Evolutionary conservation across 306 rosid species (phyloP).

Genomic region (Adenanthera pavonina): DNA sequence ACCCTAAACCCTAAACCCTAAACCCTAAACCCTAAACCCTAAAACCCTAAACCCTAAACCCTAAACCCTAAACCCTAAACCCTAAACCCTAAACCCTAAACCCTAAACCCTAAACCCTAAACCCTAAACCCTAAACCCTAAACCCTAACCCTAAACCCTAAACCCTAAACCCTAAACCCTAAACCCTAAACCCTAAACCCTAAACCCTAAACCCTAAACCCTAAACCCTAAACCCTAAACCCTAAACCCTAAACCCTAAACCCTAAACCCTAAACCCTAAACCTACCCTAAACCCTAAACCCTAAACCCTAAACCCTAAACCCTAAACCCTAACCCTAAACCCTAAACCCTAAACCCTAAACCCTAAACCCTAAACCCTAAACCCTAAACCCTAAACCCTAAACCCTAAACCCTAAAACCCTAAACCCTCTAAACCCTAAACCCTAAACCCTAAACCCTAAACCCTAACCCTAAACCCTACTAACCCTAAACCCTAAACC

Average conservation of each 20-base stretch:
- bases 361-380: neutral
- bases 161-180: neutral
- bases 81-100: constrained; percentile 23
- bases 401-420: neutral
- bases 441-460: neutral
- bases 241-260: neutral
- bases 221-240: constrained; percentile 4
- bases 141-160: neutral
- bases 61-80: constrained; percentile 18
- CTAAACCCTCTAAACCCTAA: neutral
- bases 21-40: neutral
- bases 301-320: neutral
- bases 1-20: neutral
- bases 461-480: neutral
- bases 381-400: neutral
- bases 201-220: neutral
- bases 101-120: constrained; percentile 29
- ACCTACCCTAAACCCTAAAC: neutral
- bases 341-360: constrained; percentile 1
- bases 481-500: constrained; percentile 1
- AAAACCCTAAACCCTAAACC: constrained; percentile 10
- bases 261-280: neutral
- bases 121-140: constrained; percentile 24
- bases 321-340: neutral
- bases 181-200: neutral